Conservation (phyloP, 768 basidiomycete species). For the Tricholoma furcatifolium region DNA sequence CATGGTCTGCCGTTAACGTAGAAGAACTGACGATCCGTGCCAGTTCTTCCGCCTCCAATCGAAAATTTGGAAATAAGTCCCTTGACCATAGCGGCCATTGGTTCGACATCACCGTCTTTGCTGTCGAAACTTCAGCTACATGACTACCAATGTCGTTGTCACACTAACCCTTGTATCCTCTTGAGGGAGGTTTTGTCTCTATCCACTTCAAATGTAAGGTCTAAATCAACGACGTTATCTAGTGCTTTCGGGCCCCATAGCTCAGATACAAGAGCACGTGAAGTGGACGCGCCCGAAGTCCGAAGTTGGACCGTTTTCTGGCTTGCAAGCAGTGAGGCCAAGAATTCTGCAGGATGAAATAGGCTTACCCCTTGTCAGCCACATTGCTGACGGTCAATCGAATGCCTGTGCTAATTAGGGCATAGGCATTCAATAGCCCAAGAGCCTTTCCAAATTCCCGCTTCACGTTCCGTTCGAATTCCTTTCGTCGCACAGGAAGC, state of each 20-base stretch:
- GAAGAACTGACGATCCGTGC: constrained; percentile 87
- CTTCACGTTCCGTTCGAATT: constrained; percentile 85
- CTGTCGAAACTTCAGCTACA: not conserved
- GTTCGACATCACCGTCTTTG: constrained; percentile 24
- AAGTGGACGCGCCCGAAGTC: constrained; percentile 65
- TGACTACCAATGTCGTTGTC: not conserved
- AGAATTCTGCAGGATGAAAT: not conserved
- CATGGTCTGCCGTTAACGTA: constrained; percentile 93
- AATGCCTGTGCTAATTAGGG: constrained; percentile 69
- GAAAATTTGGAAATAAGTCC: constrained; percentile 86
- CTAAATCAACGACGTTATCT: constrained; percentile 72
- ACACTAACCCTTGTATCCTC: constrained; percentile 29
- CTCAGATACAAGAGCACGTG: constrained; percentile 62
- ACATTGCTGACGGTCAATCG: constrained; percentile 74
- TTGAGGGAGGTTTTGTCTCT: constrained; percentile 54
- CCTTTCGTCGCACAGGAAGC: constrained; percentile 89
- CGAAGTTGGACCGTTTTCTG: constrained; percentile 68
- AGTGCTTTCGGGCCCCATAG: constrained; percentile 86
- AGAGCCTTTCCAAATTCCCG: constrained; percentile 88
- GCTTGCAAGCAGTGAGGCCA: constrained; percentile 30
- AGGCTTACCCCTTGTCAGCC: constrained; percentile 64
- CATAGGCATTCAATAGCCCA: constrained; percentile 83
- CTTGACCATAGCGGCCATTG: constrained; percentile 48
- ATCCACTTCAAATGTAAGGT: constrained; percentile 67
- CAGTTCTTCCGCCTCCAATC: constrained; percentile 70